Percentiles rank a stretch among this genome's conserved stretches.
Conservation (phyloP, 495 filamentous ascomycete species). For the Acidiella bohemica region DNA sequence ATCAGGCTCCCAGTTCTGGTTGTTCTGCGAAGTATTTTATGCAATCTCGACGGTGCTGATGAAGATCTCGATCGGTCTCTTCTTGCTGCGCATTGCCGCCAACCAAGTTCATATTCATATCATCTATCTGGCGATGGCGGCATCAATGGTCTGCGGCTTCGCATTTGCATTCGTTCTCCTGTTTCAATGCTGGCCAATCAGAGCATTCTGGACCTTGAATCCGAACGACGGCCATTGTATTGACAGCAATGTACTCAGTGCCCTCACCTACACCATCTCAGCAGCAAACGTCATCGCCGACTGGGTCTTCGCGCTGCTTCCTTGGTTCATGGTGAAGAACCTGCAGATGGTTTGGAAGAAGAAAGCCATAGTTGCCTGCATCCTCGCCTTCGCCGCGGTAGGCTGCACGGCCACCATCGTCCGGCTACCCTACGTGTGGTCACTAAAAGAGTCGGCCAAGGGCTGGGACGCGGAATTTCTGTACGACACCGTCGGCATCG, state of each 20-base stretch:
- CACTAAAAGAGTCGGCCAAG: constrained; percentile 21
- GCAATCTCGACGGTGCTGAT: constrained; percentile 25
- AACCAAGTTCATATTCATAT: constrained; percentile 29
- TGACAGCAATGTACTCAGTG: constrained; percentile 12
- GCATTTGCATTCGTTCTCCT: constrained; percentile 32
- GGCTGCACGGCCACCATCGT: constrained; percentile 32
- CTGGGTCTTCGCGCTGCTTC: constrained; percentile 19
- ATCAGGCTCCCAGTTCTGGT: constrained; percentile 23
- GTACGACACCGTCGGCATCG: constrained; percentile 23
- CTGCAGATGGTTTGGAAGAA: constrained; percentile 9
- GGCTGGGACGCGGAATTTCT: constrained; percentile 1
- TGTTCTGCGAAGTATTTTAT: constrained; percentile 31
- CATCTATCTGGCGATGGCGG: constrained; percentile 22
- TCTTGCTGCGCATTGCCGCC: constrained; percentile 34
- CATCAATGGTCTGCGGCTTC: constrained; percentile 24
- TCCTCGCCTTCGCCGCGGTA: constrained; percentile 19
- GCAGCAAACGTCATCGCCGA: constrained; percentile 22
- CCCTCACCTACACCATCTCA: constrained; percentile 21
- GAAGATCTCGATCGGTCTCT: constrained; percentile 34
- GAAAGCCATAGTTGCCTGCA: constrained; percentile 12
- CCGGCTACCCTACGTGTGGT: constrained; percentile 30
- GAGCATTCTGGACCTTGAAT: constrained; percentile 29
- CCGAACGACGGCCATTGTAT: constrained; percentile 23
- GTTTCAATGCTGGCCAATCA: constrained; percentile 33
- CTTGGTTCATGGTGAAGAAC: constrained; percentile 15